A percentile compares a stretch with the other conserved stretches of the same genome.
Conservation (phyloP, 495 filamentous ascomycete species). For the Lophiostoma macrostomum region DNA sequence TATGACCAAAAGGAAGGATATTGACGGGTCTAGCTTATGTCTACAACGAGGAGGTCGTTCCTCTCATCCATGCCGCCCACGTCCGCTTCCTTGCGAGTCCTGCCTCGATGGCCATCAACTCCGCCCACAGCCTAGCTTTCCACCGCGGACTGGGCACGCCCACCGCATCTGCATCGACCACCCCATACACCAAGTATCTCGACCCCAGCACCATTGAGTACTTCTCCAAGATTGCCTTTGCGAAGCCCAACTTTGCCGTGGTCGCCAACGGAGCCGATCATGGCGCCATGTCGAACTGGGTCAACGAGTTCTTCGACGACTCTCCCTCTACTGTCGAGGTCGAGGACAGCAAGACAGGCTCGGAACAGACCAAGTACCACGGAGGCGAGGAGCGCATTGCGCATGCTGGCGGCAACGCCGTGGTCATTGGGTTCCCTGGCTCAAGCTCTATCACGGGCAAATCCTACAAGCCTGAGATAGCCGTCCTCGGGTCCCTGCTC, state of each 20-base stretch:
- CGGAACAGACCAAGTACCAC: conserved; percentile 71
- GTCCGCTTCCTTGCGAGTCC: conserved; percentile 62
- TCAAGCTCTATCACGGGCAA: conserved; percentile 69
- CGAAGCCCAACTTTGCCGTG: conserved; percentile 84
- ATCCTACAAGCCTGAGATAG: conserved; percentile 82
- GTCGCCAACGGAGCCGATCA: conserved; percentile 83
- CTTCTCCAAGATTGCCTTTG: conserved; percentile 74
- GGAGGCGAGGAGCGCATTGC: conserved; percentile 92
- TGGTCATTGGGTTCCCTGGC: conserved; percentile 90
- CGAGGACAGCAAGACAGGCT: conserved; percentile 36
- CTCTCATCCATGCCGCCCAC: conserved; percentile 68
- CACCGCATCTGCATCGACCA: conserved; percentile 64
- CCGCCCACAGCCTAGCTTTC: conserved; percentile 86
- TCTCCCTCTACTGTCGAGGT: conserved; percentile 41
- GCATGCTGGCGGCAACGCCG: conserved; percentile 65
- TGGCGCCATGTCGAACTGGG: conserved; percentile 80
- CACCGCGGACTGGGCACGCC: conserved; percentile 84
- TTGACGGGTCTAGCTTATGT: conserved; percentile 65
- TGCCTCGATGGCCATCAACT: conserved; percentile 72
- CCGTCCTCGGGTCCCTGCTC: conserved; percentile 83
- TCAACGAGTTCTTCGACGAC: conserved; percentile 78
- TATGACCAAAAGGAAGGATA: not conserved
- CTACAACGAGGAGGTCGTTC: conserved; percentile 78
- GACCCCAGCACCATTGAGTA: conserved; percentile 63
- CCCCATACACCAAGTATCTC: conserved; percentile 73